phyloP scores from a whole-genome alignment of 495 filamentous ascomycete genomes.

The Massariosphaeria phaeospora region DNA sequence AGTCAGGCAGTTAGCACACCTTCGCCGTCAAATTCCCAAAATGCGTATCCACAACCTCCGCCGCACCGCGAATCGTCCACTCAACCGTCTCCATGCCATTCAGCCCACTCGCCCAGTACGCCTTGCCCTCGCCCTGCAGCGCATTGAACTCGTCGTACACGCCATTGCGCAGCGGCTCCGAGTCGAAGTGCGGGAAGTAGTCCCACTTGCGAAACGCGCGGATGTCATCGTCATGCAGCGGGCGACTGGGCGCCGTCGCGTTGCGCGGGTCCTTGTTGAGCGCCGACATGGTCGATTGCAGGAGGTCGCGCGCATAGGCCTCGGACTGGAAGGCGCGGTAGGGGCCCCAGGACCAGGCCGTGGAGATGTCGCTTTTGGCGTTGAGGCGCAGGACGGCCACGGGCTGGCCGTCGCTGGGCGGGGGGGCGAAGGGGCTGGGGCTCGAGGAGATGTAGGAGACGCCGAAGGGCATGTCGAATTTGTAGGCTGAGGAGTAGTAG shows the following conservation, averaged over 20 bases:
- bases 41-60: conserved; percentile 27
- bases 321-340: conserved; percentile 18
- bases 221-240: conserved; percentile 12
- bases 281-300: conserved; percentile 23
- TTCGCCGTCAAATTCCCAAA: no score
- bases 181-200: conserved; percentile 32
- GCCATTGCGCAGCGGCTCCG: conserved; percentile 7
- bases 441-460: conserved; percentile 21
- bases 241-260: not conserved
- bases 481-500: conserved; percentile 28
- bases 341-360: conserved; percentile 30
- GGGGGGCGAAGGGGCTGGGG: not conserved
- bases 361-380: conserved; percentile 13
- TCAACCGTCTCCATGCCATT: conserved; percentile 31
- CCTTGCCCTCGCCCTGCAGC: conserved; percentile 29
- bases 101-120: conserved; percentile 27
- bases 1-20: no score
- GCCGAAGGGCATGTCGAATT: conserved; percentile 20
- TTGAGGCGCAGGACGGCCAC: conserved; percentile 24
- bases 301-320: conserved; percentile 10
- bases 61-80: conserved; percentile 27
- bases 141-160: conserved; percentile 25
- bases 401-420: conserved; percentile 23
- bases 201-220: conserved; percentile 32
- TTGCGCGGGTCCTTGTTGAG: conserved; percentile 33